phyloP scores from a whole-genome alignment of 2,329 filamentous ascomycete genomes.

The Helotiales sp. region DNA sequence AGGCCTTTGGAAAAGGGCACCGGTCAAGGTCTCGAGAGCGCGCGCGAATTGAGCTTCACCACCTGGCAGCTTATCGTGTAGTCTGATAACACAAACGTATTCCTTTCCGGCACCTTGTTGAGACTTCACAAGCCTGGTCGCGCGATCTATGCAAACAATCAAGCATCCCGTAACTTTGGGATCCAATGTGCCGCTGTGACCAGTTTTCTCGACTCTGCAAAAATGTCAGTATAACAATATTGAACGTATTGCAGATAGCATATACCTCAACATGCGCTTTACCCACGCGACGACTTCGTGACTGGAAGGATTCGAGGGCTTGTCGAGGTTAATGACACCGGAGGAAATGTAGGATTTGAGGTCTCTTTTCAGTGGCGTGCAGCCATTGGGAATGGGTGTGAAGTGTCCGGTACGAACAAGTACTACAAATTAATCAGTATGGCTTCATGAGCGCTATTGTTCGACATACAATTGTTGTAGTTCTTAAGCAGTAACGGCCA shows the following conservation, averaged over 20 bases:
- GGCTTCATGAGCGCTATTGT: not conserved
- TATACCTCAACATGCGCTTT: conserved; percentile 90
- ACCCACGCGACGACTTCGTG: conserved; percentile 99
- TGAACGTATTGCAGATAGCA: not conserved
- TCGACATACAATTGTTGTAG: conserved; percentile 79
- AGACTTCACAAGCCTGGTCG: conserved; percentile 96
- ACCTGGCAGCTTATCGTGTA: conserved; percentile 93
- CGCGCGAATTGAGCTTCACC: conserved; percentile 91
- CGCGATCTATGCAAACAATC: conserved; percentile 94
- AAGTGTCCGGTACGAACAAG: conserved; percentile 94
- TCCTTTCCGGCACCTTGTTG: conserved; percentile 99
- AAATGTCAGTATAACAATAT: conserved; percentile 20
- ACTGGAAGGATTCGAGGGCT: conserved; percentile 94
- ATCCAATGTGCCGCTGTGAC: conserved; percentile 96
- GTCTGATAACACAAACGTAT: conserved; percentile 92
- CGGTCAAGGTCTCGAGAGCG: conserved; percentile 92
- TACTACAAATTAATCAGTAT: conserved; percentile 51
- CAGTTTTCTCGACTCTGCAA: conserved; percentile 84
- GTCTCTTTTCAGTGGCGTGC: conserved; percentile 87
- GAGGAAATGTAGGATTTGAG: conserved; percentile 96
- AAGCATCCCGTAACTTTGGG: conserved; percentile 96
- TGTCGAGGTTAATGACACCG: conserved; percentile 97
- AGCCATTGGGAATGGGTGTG: conserved; percentile 92
- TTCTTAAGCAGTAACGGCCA: conserved; percentile 96
- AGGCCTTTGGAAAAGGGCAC: conserved; percentile 94